Conservation (phyloP, 2,329 filamentous ascomycete genomes). For the Cercospora citrullina region DNA sequence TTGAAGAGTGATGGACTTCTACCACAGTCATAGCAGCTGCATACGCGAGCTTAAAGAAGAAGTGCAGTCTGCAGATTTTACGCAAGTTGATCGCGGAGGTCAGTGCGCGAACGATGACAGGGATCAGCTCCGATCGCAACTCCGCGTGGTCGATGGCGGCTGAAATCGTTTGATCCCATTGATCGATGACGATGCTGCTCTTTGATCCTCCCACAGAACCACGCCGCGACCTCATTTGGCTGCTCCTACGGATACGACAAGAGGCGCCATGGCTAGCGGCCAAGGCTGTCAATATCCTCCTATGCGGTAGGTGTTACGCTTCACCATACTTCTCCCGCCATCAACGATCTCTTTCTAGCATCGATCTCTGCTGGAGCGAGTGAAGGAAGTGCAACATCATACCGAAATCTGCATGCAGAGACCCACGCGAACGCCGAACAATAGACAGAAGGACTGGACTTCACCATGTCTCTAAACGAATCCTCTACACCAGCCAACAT, state of each 20-base stretch:
- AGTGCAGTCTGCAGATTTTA: neutral
- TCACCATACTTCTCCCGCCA: neutral
- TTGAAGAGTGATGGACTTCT: neutral
- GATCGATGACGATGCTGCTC: neutral
- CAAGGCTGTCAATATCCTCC: neutral
- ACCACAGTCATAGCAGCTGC: neutral
- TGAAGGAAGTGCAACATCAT: neutral
- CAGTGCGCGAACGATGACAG: neutral
- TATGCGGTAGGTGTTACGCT: neutral
- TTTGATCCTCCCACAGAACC: neutral
- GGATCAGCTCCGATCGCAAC: neutral
- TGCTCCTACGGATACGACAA: neutral
- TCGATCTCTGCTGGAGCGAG: neutral
- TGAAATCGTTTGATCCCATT: neutral
- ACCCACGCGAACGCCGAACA: neutral
- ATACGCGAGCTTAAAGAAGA: neutral
- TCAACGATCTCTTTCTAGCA: neutral
- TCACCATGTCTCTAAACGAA: slow-evolving; percentile 2
- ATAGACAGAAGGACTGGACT: neutral
- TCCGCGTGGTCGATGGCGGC: neutral
- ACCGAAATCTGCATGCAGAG: neutral
- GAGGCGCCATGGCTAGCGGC: neutral
- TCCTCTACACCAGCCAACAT: neutral
- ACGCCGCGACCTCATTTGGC: neutral
- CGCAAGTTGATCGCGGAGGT: neutral